Base-by-base conservation (phyloP, 306 rosid species). In the Castanospermum australe region DNA sequence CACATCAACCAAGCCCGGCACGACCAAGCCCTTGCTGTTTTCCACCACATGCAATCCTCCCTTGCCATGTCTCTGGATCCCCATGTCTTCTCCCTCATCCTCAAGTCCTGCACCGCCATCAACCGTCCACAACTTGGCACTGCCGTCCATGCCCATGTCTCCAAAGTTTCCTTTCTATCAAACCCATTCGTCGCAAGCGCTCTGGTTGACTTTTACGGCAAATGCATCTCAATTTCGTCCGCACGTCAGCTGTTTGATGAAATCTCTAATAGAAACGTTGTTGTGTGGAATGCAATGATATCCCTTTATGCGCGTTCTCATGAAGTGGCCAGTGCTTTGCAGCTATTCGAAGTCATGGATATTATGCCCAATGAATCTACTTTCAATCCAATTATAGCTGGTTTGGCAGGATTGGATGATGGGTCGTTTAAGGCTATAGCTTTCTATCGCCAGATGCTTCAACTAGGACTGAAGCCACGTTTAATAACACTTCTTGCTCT, bases 51-150 rank as follows among this genome's bases (percentile, higher is more conserved):
- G n/a, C 97, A 91, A 1, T 39, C 92, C 50, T 68, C 88, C 0
- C 87, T 84, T 6, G 68, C 79, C 14, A 84, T 91, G 33, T 35
- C 79, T 35, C 91, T 89, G 12, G 97, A 93, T 75, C 85, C 96
- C 32, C 97, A 93, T 55, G 92, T 93, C 69, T 87, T 91, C 90
- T 89, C 96, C 65, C 91, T 91, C 78, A 75, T 78, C 69, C 91
- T 91, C 79, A 93, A 91, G 80, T 93, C 97, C 71, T 93, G 96
- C 86, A 74, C 97, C 8, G 68, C 92, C 74, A 59, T 75, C 54
- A 75, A 74, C 56, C 85, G 82, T 38, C 83, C 92, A 3, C 83
- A 42, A 42, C 93, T 93, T 20, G 97, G 87, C 69, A 73, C 86
- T 11, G 64, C 96, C 76, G 78, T 93, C 62, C 97, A 93, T 45